These are phyloP conservation scores for Naganishia vishniacii DNA, from an alignment of 768 basidiomycete genomes.

Conservation along the genomic window DNA sequence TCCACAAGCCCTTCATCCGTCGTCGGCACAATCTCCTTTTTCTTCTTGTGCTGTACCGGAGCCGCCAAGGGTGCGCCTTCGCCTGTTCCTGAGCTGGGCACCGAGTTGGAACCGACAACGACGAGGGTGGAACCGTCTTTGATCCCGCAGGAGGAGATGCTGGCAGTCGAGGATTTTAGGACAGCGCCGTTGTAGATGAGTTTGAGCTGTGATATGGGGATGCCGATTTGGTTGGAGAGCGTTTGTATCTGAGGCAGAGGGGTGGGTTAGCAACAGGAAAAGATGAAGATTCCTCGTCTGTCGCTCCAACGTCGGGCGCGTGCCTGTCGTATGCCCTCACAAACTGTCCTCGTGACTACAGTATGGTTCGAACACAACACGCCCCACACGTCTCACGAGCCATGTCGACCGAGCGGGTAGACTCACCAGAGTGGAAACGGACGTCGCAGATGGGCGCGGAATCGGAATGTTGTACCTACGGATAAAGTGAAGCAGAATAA, in stretches of 20 bases:
- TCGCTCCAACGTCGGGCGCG: no score
- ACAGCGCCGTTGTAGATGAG: slow-evolving; percentile 84
- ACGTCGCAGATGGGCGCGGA: slow-evolving; percentile 41
- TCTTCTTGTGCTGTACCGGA: slow-evolving; percentile 35
- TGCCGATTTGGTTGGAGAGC: slow-evolving; percentile 68
- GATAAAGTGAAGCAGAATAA: not conserved
- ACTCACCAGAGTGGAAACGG: slow-evolving; percentile 39
- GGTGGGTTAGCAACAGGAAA: not conserved
- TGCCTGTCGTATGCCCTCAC: not conserved
- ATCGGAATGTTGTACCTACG: slow-evolving; percentile 47
- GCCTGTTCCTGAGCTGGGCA: slow-evolving; percentile 20
- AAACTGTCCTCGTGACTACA: no score
- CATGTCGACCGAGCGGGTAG: not conserved
- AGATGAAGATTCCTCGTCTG: no score
- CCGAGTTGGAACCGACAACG: slow-evolving; percentile 58
- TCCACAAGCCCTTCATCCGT: slow-evolving; percentile 56
- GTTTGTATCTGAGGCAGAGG: slow-evolving; percentile 40
- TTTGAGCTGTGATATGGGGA: slow-evolving; percentile 68
- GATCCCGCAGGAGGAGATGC: slow-evolving; percentile 69
- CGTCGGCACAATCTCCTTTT: slow-evolving; percentile 30
- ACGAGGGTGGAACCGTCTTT: slow-evolving; percentile 64
- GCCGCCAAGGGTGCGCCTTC: slow-evolving; percentile 23
- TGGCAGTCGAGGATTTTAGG: slow-evolving; percentile 71
- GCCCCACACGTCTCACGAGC: no score
- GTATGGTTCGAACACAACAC: no score